A percentile compares a stretch with the other conserved stretches of the same genome.
Evolutionary conservation across 257 asterid species (phyloP).

Genomic region (Oldenlandia corymbosa): DNA sequence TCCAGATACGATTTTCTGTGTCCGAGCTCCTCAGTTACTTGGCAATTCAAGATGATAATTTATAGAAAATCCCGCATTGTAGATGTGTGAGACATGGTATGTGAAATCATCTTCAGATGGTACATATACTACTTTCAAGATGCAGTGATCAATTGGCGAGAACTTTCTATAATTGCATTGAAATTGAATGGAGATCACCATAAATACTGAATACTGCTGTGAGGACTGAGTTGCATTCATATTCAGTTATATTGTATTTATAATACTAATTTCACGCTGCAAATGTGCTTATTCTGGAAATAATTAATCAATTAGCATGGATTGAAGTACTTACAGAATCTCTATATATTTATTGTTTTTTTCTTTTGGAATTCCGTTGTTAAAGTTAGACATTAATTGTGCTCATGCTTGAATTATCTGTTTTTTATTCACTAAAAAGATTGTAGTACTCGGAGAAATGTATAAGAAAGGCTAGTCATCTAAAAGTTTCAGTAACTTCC

Average conservation of each 20-base stretch:
- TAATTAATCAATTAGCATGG: background rate
- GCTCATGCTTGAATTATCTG: no score
- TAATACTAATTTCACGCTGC: no score
- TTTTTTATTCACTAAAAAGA: background rate
- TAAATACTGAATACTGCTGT: no score
- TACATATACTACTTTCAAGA: no score
- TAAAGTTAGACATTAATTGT: no score
- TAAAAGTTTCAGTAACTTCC: conserved; percentile 13
- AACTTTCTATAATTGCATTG: no score
- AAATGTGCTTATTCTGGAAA: background rate
- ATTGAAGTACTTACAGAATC: background rate
- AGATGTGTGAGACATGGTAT: background rate
- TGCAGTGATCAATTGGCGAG: no score
- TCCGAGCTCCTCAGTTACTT: background rate
- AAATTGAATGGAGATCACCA: no score
- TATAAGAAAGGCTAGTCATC: conserved; percentile 4
- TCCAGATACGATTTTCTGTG: background rate
- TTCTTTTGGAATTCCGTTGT: no score
- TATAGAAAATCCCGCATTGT: background rate
- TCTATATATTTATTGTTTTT: no score
- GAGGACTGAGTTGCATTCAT: no score
- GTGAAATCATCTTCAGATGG: background rate
- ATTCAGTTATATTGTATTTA: no score
- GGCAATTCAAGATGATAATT: background rate
- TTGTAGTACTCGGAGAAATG: background rate